A percentile compares a stretch with the other conserved stretches of the same genome.
Conservation (phyloP, 2,329 filamentous ascomycete genomes). For the Colletotrichum tofieldiae region DNA sequence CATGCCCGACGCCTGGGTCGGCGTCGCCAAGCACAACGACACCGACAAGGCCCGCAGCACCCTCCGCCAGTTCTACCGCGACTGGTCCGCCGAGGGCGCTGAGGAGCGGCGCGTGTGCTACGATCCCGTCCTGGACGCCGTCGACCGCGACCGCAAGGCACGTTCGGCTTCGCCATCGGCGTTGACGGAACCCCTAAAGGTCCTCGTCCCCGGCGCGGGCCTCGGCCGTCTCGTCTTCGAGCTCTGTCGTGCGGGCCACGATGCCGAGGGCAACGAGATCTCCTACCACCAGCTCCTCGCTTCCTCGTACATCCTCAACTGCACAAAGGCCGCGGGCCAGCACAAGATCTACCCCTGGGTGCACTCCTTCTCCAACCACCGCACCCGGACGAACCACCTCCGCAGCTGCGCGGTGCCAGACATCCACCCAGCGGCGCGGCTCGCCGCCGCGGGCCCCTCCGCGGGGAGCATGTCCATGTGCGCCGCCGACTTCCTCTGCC, state of each 20-base stretch:
- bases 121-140: conserved; percentile 77
- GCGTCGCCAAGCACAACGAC: conserved; percentile 80
- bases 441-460: conserved; percentile 56
- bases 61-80: conserved; percentile 92
- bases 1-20: conserved; percentile 77
- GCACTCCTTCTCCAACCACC: conserved; percentile 89
- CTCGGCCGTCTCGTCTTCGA: conserved; percentile 93
- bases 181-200: conserved; percentile 63
- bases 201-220: conserved; percentile 92
- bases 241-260: conserved; percentile 80
- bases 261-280: conserved; percentile 92
- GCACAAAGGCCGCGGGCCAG: conserved; percentile 70
- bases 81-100: conserved; percentile 88
- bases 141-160: conserved; percentile 60
- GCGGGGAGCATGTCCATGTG: conserved; percentile 90
- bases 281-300: conserved; percentile 97
- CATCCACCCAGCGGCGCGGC: conserved; percentile 75
- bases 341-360: conserved; percentile 90
- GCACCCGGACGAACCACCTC: conserved; percentile 81
- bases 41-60: conserved; percentile 94
- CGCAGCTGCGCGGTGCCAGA: conserved; percentile 84
- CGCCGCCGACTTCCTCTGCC: conserved; percentile 91
- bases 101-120: conserved; percentile 85
- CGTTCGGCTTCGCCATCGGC: conserved; percentile 25
- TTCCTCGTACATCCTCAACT: conserved; percentile 83